These are phyloP conservation scores for Porphyrellus cyaneotinctus DNA, from an alignment of 768 basidiomycete genomes.

Conservation along the genomic window DNA sequence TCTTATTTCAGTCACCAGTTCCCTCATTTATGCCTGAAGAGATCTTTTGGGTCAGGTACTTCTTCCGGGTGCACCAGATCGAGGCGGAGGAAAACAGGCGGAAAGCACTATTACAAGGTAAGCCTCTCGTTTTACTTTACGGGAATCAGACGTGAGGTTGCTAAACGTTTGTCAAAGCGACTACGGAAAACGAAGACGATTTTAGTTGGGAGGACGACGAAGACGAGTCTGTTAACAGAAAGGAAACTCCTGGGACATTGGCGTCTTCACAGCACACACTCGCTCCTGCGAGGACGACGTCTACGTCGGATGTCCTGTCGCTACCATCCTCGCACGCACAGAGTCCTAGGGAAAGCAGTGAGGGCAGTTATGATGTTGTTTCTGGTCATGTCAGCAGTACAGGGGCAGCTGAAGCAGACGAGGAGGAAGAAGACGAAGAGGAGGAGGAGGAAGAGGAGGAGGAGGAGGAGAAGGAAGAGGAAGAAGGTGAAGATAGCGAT, in stretches of 20 bases:
- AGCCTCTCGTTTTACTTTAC: conserved; percentile 9
- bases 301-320: conserved; percentile 18
- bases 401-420: conserved; percentile 32
- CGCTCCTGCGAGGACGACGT: conserved; percentile 20
- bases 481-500: conserved; percentile 35
- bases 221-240: conserved; percentile 47
- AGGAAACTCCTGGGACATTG: conserved; percentile 8
- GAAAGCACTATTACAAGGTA: conserved; percentile 72
- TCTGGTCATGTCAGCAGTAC: conserved; percentile 48
- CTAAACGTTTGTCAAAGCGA: conserved; percentile 36
- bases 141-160: background rate
- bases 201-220: conserved; percentile 93
- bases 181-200: conserved; percentile 72
- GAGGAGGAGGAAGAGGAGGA: background rate
- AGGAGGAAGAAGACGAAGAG: conserved; percentile 37
- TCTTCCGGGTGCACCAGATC: conserved; percentile 84
- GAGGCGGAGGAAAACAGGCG: conserved; percentile 73
- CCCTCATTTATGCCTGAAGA: conserved; percentile 59
- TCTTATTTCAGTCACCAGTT: conserved; percentile 43
- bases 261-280: conserved; percentile 24
- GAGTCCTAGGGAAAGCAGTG: conserved; percentile 55
- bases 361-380: conserved; percentile 67
- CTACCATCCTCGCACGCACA: conserved; percentile 33
- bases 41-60: conserved; percentile 84
- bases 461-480: conserved; percentile 29